phyloP scores from a whole-genome alignment of 2,329 filamentous ascomycete species.

The Nigrospora oryzae region DNA sequence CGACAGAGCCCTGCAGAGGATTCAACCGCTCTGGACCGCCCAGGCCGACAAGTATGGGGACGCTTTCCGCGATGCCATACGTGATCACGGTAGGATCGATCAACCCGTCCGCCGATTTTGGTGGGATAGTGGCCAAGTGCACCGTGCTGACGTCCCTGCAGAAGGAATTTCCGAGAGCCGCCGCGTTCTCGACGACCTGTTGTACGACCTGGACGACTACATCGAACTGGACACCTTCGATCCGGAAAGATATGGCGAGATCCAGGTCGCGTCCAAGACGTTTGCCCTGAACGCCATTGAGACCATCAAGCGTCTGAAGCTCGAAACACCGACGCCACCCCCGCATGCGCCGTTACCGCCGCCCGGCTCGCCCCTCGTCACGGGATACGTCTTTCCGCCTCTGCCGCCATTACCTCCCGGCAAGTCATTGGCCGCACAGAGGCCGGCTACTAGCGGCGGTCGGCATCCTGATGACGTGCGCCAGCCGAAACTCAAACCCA shows the following conservation, averaged over 20 bases:
- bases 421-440: background rate
- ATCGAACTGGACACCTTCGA: slow-evolving; percentile 28
- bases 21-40: slow-evolving; percentile 28
- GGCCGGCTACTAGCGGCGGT: background rate
- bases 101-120: background rate
- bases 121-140: background rate
- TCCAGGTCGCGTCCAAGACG: slow-evolving; percentile 29
- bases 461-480: too few relatives aligned
- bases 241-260: slow-evolving; percentile 22
- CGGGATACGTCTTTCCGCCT: slow-evolving; percentile 15
- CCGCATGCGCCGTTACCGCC: slow-evolving; percentile 2
- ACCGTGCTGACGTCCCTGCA: slow-evolving; percentile 7
- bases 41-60: slow-evolving; percentile 27
- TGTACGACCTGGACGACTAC: slow-evolving; percentile 36
- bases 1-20: slow-evolving; percentile 25
- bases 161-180: slow-evolving; percentile 13
- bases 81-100: slow-evolving; percentile 21
- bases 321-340: slow-evolving; percentile 10
- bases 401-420: slow-evolving; percentile 6
- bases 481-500: too few relatives aligned
- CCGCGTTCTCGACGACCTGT: slow-evolving; percentile 26
- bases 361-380: background rate
- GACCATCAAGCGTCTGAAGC: slow-evolving; percentile 22
- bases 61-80: slow-evolving; percentile 24
- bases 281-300: slow-evolving; percentile 31